Evolutionary conservation across 2,329 filamentous ascomycete species (phyloP).

Genomic region (Penicillium verrucosum): DNA sequence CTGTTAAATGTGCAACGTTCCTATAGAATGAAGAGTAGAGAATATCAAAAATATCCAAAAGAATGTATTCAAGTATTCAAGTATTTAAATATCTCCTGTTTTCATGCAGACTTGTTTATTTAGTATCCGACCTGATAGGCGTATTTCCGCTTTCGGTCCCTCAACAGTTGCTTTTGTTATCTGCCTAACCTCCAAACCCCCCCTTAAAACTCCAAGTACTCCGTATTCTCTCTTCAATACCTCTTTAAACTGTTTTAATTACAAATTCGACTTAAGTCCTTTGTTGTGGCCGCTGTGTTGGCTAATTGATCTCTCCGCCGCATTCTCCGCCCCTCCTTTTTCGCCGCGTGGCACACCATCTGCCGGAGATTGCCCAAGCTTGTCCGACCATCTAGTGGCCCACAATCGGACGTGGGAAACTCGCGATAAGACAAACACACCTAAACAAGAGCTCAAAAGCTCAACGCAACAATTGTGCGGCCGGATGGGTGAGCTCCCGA

Average conservation of each 20-base stretch:
- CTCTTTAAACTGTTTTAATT: neutral
- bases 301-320: conserved; percentile 10
- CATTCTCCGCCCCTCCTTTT: conserved; percentile 22
- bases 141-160: conserved; percentile 12
- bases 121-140: neutral
- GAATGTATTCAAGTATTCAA: neutral
- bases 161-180: neutral
- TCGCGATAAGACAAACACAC: neutral
- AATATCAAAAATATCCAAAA: neutral
- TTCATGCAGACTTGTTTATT: conserved; percentile 3
- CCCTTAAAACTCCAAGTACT: neutral
- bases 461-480: conserved; percentile 1
- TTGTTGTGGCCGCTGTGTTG: neutral
- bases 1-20: neutral
- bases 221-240: neutral
- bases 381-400: conserved; percentile 17
- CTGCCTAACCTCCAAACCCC: neutral
- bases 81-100: neutral
- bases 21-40: neutral
- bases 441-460: neutral
- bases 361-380: conserved; percentile 20
- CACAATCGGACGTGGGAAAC: conserved; percentile 9
- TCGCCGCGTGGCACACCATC: conserved; percentile 20
- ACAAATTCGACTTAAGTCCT: neutral
- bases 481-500: conserved; percentile 20